Evolutionary conservation across 306 rosid genomes (phyloP).

Genomic region (Cyclanthera cordifolia): DNA sequence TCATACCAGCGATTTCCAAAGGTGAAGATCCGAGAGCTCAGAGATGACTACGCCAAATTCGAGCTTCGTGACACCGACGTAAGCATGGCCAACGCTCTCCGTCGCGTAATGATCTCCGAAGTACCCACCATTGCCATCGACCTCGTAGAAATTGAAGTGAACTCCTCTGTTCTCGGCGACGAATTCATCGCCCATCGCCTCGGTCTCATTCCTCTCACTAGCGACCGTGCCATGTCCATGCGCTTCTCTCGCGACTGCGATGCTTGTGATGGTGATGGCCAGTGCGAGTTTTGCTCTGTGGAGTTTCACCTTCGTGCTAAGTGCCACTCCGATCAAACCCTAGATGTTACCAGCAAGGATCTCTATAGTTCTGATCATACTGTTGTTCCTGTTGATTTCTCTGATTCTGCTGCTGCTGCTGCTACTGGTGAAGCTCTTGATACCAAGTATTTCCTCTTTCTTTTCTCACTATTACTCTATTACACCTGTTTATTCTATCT

Average conservation of each 20-base stretch:
- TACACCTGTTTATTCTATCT: not conserved
- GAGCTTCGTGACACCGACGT: conserved; percentile 89
- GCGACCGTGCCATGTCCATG: conserved; percentile 90
- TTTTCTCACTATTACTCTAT: not conserved
- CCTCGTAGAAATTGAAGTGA: conserved; percentile 83
- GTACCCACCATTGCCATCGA: conserved; percentile 91
- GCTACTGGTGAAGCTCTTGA: conserved; percentile 35
- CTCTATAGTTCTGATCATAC: conserved; percentile 78
- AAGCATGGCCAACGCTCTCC: conserved; percentile 81
- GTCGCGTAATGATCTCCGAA: conserved; percentile 95
- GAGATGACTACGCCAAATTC: conserved; percentile 58
- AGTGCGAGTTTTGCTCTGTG: conserved; percentile 94
- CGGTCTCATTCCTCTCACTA: conserved; percentile 76
- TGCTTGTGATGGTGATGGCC: conserved; percentile 95
- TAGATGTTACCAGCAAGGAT: conserved; percentile 77
- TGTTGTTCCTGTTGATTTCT: conserved; percentile 75
- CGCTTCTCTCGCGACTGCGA: conserved; percentile 99
- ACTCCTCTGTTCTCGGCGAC: conserved; percentile 89
- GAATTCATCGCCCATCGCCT: conserved; percentile 96
- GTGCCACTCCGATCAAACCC: conserved; percentile 65
- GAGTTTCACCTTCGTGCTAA: conserved; percentile 81
- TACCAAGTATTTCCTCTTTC: conserved; percentile 28
- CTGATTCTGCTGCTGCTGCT: conserved; percentile 48
- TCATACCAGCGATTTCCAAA: conserved; percentile 83
- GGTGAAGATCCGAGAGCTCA: conserved; percentile 70